These are phyloP conservation scores for Austroboletus rostrupii DNA, from an alignment of 1,284 basidiomycete species.

Conservation along the genomic window DNA sequence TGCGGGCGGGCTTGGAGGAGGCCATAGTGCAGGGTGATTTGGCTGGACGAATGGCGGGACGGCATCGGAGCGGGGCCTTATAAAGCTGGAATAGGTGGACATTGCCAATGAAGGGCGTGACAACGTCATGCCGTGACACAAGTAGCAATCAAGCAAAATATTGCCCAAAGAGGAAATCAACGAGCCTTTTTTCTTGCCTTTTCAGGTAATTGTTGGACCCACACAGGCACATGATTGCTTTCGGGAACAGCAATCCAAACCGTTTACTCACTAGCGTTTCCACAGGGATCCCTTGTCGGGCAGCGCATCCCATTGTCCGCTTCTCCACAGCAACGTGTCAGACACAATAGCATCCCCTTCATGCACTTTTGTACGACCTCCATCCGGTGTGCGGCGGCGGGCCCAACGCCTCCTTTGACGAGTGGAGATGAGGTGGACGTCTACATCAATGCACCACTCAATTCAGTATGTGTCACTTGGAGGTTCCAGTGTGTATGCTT, in stretches of 20 bases:
- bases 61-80: constrained; percentile 23
- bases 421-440: no score
- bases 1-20: constrained; percentile 6
- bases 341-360: no score
- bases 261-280: not conserved
- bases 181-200: constrained; percentile 13
- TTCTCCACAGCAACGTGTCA: no score
- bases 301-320: not conserved
- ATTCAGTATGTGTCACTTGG: no score
- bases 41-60: no score
- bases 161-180: constrained; percentile 18
- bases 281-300: not conserved
- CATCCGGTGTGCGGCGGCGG: no score
- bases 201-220: constrained; percentile 29
- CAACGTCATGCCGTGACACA: constrained; percentile 26
- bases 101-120: constrained; percentile 13
- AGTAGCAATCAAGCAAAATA: constrained; percentile 28
- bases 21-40: constrained; percentile 12
- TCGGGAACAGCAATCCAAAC: constrained; percentile 25
- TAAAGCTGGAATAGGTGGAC: constrained; percentile 16
- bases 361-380: no score
- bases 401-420: no score
- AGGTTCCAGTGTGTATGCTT: no score
- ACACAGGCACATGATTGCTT: constrained; percentile 22
- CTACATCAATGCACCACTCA: no score